Conservation (phyloP, 352 stramenopile species). For the Phytophthora quininea region DNA sequence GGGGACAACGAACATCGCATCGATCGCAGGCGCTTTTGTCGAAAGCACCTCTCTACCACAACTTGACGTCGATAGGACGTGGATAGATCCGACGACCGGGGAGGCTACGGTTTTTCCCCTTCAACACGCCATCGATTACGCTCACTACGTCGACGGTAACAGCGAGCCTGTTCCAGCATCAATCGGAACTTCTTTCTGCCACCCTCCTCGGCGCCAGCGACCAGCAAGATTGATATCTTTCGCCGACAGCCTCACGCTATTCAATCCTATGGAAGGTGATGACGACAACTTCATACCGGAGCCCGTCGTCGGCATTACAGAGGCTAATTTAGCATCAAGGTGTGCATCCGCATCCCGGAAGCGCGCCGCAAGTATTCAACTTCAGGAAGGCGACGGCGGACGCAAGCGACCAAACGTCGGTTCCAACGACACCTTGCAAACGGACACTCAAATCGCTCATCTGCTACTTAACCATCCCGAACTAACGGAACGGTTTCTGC, state of each 20-base stretch:
- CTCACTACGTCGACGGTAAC: background rate
- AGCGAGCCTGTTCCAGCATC: background rate
- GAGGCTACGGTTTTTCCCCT: background rate
- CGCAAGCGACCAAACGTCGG: background rate
- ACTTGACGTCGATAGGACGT: background rate
- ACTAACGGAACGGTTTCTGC: background rate
- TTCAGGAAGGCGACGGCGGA: background rate
- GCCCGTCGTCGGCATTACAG: background rate
- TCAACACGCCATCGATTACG: background rate
- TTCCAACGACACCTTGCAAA: background rate
- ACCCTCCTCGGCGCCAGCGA: too few relatives aligned
- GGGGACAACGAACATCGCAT: background rate
- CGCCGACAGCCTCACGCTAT: background rate
- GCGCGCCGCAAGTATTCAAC: too few relatives aligned
- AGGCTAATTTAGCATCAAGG: background rate
- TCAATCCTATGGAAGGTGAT: background rate
- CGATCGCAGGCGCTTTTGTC: background rate
- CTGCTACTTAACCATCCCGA: background rate
- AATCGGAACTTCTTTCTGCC: background rate
- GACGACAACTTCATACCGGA: background rate
- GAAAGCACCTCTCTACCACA: background rate
- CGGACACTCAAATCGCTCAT: constrained; percentile 7
- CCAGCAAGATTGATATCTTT: background rate
- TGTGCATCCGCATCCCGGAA: too few relatives aligned
- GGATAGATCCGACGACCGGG: background rate